These are phyloP conservation scores for Hanseniaspora mollemarum DNA, from an alignment of 805 yeast genomes.

Conservation along the genomic window DNA sequence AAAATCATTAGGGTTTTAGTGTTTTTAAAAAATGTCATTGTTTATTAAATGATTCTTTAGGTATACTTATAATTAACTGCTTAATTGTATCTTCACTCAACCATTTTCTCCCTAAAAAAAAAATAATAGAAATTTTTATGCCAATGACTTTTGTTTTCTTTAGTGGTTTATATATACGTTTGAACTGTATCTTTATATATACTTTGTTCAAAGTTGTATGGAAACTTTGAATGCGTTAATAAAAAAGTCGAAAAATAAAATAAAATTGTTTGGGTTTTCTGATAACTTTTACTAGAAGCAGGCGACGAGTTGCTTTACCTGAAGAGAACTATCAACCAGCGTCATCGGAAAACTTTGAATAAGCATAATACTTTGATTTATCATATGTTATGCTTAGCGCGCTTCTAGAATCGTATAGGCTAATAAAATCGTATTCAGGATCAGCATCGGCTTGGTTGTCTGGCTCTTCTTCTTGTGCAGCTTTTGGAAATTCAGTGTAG, in stretches of 20 bases:
- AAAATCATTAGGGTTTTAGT: slow-evolving; percentile 1
- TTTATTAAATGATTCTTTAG: not conserved
- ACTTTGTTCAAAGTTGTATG: not conserved
- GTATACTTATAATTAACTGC: not conserved
- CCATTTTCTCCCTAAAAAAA: not conserved
- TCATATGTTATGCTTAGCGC: not conserved
- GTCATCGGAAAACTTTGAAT: no score
- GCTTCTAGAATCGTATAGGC: no score
- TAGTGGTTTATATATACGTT: not conserved
- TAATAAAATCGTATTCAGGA: not conserved
- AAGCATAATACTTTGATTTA: not conserved
- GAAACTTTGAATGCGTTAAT: not conserved
- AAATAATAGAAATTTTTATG: not conserved
- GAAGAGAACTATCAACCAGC: no score
- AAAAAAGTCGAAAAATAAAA: not conserved
- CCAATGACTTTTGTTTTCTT: not conserved
- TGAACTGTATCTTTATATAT: not conserved
- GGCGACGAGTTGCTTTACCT: no score
- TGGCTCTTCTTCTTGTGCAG: not conserved
- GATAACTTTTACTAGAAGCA: no score
- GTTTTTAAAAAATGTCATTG: slow-evolving; percentile 1
- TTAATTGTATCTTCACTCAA: not conserved
- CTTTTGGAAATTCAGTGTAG: not conserved
- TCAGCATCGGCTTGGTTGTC: not conserved
- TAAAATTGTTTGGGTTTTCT: no score